Evolutionary conservation across 176 grass and related monocot species (phyloP).

Genomic region (Tillandsia leiboldiana): DNA sequence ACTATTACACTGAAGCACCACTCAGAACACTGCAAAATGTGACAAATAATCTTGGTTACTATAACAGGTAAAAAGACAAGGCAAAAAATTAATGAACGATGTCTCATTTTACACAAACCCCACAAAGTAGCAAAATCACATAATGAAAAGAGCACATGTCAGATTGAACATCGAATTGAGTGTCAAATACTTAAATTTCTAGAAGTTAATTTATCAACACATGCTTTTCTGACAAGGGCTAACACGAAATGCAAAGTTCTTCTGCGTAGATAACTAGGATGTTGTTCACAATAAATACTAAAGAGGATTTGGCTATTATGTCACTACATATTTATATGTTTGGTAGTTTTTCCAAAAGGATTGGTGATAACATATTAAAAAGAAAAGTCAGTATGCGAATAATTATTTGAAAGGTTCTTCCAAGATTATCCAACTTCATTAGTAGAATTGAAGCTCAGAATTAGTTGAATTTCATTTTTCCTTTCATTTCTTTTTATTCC

Average conservation of each 20-base stretch:
- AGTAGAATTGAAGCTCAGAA: no score
- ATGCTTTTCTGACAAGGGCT: not conserved
- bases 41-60: not conserved
- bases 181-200: not conserved
- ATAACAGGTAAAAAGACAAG: not conserved
- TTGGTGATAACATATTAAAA: no score
- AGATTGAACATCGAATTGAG: not conserved
- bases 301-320: not conserved
- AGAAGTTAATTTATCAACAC: not conserved
- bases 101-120: not conserved
- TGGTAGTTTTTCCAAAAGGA: no score
- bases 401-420: no score
- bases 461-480: no score
- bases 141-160: not conserved
- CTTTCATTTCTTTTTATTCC: no score
- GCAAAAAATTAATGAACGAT: not conserved
- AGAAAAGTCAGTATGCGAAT: no score
- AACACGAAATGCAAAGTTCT: not conserved
- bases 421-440: no score
- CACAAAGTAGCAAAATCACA: not conserved
- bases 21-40: slow-evolving; percentile 6
- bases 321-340: no score
- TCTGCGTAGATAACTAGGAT: not conserved
- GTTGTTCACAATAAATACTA: not conserved
- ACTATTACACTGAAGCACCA: not conserved